Percentiles rank a stretch among this genome's conserved stretches.
Evolutionary conservation across 441 rosid genomes (phyloP).

Genomic region (Jatropha podagrica): DNA sequence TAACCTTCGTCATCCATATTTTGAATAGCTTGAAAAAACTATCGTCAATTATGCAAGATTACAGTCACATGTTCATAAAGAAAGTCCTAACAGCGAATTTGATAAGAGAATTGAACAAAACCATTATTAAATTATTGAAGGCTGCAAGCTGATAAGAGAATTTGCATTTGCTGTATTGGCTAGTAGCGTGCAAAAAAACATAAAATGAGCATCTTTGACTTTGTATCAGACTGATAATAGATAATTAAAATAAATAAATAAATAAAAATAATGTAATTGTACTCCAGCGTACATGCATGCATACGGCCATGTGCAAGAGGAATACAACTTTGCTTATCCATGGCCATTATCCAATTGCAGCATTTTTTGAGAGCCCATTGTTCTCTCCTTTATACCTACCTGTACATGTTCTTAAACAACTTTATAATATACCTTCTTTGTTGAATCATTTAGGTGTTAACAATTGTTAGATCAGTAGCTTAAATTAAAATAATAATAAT

Average conservation of each 20-base stretch:
- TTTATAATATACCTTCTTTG: background rate
- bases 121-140: background rate
- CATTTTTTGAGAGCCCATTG: background rate
- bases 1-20: too few species aligned
- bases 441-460: background rate
- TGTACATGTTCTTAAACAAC: conserved; percentile 2
- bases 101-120: background rate
- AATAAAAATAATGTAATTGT: background rate
- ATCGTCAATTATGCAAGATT: too few species aligned
- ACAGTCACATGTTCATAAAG: background rate
- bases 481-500: background rate
- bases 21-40: too few species aligned
- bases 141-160: background rate
- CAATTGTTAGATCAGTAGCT: background rate
- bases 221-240: conserved; percentile 14
- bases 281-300: conserved; percentile 13
- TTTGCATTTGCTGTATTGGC: background rate
- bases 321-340: background rate
- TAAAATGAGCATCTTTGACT: conserved; percentile 14
- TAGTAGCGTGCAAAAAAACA: background rate
- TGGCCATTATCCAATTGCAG: background rate
- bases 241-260: conserved; percentile 10
- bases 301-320: background rate
- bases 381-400: conserved; percentile 2
- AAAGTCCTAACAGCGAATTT: background rate